Evolutionary conservation across 1,284 basidiomycete species (phyloP), one percentile per base, ranked within the genome.

Genomic region (Cryptococcus sp.): DNA sequence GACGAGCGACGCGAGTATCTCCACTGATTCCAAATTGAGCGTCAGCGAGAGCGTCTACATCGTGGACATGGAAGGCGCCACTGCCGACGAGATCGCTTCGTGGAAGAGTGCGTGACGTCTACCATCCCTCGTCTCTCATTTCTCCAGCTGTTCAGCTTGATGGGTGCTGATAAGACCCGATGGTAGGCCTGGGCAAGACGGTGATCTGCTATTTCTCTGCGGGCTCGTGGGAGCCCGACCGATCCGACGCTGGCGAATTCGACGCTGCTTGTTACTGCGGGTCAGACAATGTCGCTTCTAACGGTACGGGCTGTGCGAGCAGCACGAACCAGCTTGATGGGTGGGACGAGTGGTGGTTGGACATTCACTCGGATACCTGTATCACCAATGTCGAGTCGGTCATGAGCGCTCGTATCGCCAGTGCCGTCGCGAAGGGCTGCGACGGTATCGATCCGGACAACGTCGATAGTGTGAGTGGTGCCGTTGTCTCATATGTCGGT

Each of bases 181-280:
- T 45, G 4, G 49, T 50, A 19, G 23, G 54, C 16, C 46, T 52
- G 11, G 77, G 73, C 39, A 78, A 77, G 58, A 72, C 61, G 30
- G 75, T 78, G 38, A 62, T 74, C 11, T 79, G 76, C 58, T 79
- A 79, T 63, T 76, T 78, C 59, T 66, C 62, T 3, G 75, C 75
- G 25, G 76, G 76, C 15, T 67, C 65, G 0, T 76, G 61, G 56
- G 76, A 77, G 59, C 54, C 65, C 3, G 62, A 50, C 46, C 47
- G 69, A 61, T 57, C 35, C 45, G 70, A 70, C 49, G 58, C 60
- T 11, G 22, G 16, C 8, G 25, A 41, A 13, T 67, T 75, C 57
- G 50, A 60, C 25, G 57, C 67, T 1, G 58, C 57, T 10, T 73
- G 75, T 49, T 67, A 66, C 35, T 72, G 71, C 47, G 67, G 67